These are phyloP conservation scores for Avicennia marina DNA, from an alignment of 257 asterid genomes.

Conservation along the genomic window DNA sequence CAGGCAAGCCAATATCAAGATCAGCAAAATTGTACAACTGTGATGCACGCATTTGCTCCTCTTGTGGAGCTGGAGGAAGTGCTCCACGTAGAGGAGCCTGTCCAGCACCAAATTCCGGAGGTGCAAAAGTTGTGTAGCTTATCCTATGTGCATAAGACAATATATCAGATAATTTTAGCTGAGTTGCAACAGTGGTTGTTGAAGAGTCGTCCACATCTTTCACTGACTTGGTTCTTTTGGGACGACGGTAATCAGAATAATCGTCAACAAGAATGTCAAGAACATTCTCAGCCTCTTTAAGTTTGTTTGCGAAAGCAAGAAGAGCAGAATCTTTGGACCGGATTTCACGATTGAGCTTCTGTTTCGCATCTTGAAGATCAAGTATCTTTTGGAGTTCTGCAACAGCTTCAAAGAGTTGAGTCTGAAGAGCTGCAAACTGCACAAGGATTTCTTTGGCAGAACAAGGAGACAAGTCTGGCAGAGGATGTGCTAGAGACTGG, in stretches of 20 bases:
- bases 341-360: conserved; percentile 58
- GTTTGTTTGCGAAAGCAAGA: conserved; percentile 70
- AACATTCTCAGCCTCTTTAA: conserved; percentile 63
- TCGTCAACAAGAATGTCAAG: conserved; percentile 85
- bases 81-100: conserved; percentile 80
- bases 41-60: conserved; percentile 96
- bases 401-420: conserved; percentile 80
- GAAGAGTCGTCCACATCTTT: conserved; percentile 38
- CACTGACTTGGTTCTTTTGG: conserved; percentile 51
- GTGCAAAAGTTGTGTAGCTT: conserved; percentile 96
- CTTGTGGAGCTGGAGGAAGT: conserved; percentile 96
- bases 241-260: conserved; percentile 69
- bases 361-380: conserved; percentile 84
- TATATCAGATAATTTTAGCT: conserved; percentile 64
- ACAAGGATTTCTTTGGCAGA: conserved; percentile 67
- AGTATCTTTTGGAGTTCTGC: conserved; percentile 87
- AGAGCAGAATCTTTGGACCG: conserved; percentile 60
- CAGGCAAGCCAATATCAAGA: conserved; percentile 77
- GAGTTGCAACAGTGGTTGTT: conserved; percentile 64
- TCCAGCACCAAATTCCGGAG: conserved; percentile 93
- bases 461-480: conserved; percentile 37
- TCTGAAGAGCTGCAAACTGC: conserved; percentile 58
- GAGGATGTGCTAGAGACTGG: conserved; percentile 38
- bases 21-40: conserved; percentile 58
- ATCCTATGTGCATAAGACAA: conserved; percentile 76